Conservation (phyloP, 805 yeast species). For the Hemisphaericaspora nanyangensis region DNA sequence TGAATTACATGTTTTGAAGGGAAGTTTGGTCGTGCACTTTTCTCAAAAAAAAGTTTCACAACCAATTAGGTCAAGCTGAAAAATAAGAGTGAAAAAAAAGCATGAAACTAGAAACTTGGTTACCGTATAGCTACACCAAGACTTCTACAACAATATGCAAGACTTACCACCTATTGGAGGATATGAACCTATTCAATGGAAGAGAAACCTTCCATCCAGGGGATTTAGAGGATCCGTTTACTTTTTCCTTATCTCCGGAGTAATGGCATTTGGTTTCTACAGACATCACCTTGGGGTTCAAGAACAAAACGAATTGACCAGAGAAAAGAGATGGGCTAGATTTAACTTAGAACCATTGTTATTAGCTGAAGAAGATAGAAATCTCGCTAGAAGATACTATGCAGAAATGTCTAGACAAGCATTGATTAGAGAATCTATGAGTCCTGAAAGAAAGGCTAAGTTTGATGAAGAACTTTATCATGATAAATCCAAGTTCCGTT, state of each 20-base stretch:
- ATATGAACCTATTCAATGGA: conserved; percentile 85
- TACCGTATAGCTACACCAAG: not conserved
- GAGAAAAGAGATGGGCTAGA: conserved; percentile 79
- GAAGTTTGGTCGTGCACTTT: not conserved
- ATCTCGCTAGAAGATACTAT: conserved; percentile 63
- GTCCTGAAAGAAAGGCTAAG: conserved; percentile 33
- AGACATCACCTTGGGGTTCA: conserved; percentile 61
- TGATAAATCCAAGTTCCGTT: conserved; percentile 42
- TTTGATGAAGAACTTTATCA: conserved; percentile 42
- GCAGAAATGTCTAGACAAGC: conserved; percentile 69
- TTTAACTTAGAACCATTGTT: conserved; percentile 68
- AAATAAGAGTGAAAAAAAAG: conserved; percentile 1
- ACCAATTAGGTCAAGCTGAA: not conserved
- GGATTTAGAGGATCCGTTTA: conserved; percentile 79
- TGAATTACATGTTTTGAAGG: too few relatives aligned
- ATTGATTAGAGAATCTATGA: conserved; percentile 40
- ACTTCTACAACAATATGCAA: conserved; percentile 41
- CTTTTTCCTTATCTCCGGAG: conserved; percentile 58
- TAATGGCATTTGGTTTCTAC: conserved; percentile 73
- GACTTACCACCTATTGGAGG: conserved; percentile 88
- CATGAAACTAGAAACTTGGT: not conserved
- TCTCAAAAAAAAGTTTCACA: too few relatives aligned
- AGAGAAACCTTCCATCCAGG: conserved; percentile 77
- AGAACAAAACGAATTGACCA: conserved; percentile 68
- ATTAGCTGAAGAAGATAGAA: conserved; percentile 81